Evolutionary conservation across 495 filamentous ascomycete species (phyloP), one percentile per base, ranked within the genome.

Genomic region (Tuber umbilicatum): DNA sequence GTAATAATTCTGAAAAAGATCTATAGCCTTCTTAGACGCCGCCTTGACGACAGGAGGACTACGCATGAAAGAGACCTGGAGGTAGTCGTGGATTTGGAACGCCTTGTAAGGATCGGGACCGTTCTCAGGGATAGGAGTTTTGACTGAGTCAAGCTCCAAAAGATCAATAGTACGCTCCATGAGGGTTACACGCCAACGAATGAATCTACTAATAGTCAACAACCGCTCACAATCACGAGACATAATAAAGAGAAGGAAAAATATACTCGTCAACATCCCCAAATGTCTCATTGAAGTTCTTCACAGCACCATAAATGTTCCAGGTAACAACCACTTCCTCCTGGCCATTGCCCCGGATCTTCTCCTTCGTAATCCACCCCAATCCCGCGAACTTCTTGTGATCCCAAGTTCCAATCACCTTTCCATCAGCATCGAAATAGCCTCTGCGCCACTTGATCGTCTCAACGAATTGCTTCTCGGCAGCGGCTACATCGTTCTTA

Each of bases 31-130:
- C 83, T 89, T 89, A 76, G 89, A 90, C 23, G 92, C 91, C 19
- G 89, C 86, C 77, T 89, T 90, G 78, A 92, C 86, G n/a, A 84
- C 83, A 2, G 91, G 87, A 71, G 92, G 89, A 82, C 89, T 87
- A 37, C 91, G 90, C 67, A 97, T 85, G 86, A 97, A 97, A 77
- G 88, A 90, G 80, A 97, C 88, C 70, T 88, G 89, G 76, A 91
- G 85, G 86, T 96, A 97, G 85, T 97, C 94, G 85, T 97, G 94
- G 9, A 97, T 89, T 83, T 97, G 93, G 75, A 91, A 86, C 82
- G 93, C 92, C 84, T 93, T 90, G 84, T 97, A 95, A 2, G 91
- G 92, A 82, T 97, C 94, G 17, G 64, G n/a, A 27, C 73, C 41
- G 70, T 89, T 88, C 75, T 92, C 91, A 2, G 91, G 90, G 77